Percentiles rank a stretch among this genome's conserved stretches.
Conservation (phyloP, 495 filamentous ascomycete species). For the Neurospora pannonica region DNA sequence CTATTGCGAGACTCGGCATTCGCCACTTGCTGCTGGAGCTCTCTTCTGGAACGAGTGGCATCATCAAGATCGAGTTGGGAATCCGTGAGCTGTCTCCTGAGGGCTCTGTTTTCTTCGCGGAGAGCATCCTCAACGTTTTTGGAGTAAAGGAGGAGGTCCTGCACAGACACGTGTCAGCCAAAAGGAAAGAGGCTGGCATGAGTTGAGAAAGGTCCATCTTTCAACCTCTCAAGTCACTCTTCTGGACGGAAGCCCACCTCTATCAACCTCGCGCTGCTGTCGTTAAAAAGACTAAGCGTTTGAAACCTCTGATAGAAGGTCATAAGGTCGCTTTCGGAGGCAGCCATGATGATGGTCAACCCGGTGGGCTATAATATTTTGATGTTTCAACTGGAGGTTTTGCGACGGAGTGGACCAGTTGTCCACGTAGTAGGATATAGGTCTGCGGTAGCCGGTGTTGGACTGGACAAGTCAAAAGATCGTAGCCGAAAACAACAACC, state of each 20-base stretch:
- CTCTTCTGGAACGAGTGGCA: slow-evolving; percentile 28
- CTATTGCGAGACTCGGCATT: not conserved
- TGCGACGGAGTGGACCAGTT: not conserved
- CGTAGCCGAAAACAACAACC: not conserved
- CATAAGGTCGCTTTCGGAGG: slow-evolving; percentile 14
- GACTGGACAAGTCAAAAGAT: not conserved
- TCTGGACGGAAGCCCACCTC: slow-evolving; percentile 16
- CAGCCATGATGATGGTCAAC: not conserved
- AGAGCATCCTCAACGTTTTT: slow-evolving; percentile 25
- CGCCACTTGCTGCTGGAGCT: slow-evolving; percentile 33
- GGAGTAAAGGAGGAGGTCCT: slow-evolving; percentile 37
- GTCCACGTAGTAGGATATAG: not conserved
- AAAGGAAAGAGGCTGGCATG: not conserved
- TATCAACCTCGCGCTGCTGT: slow-evolving; percentile 29
- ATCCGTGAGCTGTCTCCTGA: slow-evolving; percentile 26
- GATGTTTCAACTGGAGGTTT: not conserved
- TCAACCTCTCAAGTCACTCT: not conserved
- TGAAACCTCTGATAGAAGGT: slow-evolving; percentile 36
- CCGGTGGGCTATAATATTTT: not conserved
- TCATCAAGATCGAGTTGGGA: slow-evolving; percentile 34
- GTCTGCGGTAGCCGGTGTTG: not conserved
- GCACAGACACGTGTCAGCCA: not conserved
- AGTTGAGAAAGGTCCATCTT: not conserved
- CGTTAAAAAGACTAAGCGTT: slow-evolving; percentile 22
- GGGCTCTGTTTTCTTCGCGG: slow-evolving; percentile 25